These are phyloP conservation scores for Pyrenophora tritici-repentis DNA, from an alignment of 2,329 filamentous ascomycete genomes.

Conservation along the genomic window DNA sequence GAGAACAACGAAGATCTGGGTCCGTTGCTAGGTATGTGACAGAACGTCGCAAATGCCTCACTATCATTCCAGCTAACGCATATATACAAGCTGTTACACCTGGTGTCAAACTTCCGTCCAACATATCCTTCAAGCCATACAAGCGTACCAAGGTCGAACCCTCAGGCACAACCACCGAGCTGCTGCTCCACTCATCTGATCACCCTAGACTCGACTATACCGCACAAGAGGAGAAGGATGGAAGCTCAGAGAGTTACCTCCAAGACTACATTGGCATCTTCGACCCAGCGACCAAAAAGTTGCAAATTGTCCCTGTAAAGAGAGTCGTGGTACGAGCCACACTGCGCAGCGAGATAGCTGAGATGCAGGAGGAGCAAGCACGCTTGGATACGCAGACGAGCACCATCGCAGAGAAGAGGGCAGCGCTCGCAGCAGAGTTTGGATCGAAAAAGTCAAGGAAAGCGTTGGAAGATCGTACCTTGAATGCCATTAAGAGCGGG, in stretches of 20 bases:
- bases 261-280: constrained; percentile 67
- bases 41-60: fast-evolving
- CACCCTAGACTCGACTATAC: constrained; percentile 65
- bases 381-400: constrained; percentile 32
- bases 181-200: constrained; percentile 65
- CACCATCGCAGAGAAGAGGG: constrained; percentile 63
- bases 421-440: constrained; percentile 75
- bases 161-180: constrained; percentile 45
- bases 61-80: not conserved
- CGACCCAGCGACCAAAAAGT: constrained; percentile 58
- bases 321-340: constrained; percentile 61
- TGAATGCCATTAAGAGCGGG: constrained; percentile 67
- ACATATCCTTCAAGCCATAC: constrained; percentile 57
- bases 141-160: constrained; percentile 41
- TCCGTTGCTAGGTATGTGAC: constrained; percentile 55
- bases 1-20: constrained; percentile 54
- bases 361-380: constrained; percentile 44
- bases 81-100: constrained; percentile 46
- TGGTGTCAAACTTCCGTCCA: constrained; percentile 48
- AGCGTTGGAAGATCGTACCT: constrained; percentile 68
- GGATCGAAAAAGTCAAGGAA: constrained; percentile 87
- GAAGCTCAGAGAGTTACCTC: constrained; percentile 54
- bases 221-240: constrained; percentile 56
- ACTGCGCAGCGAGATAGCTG: constrained; percentile 51
- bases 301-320: constrained; percentile 59